Conservation (phyloP, 2,329 filamentous ascomycete species). For the Cladophialophora bantiana region DNA sequence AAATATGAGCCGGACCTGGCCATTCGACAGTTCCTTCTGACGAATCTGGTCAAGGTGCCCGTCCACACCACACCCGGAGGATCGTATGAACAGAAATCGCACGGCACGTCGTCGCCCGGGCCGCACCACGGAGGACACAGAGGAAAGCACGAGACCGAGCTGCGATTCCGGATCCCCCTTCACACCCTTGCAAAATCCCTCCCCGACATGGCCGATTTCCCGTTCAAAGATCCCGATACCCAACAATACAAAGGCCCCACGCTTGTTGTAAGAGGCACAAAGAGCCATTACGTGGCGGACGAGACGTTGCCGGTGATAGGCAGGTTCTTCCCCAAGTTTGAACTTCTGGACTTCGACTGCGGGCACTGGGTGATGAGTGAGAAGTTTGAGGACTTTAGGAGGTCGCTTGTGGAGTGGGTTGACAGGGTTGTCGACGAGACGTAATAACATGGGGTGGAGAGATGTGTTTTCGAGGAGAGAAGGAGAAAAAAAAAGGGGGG, state of each 20-base stretch:
- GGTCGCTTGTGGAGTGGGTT: constrained; percentile 44
- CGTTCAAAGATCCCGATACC: constrained; percentile 75
- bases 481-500: neutral
- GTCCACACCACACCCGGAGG: neutral
- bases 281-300: constrained; percentile 50
- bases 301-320: constrained; percentile 51
- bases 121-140: constrained; percentile 45
- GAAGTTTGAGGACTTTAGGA: constrained; percentile 52
- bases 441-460: neutral
- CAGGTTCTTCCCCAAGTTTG: constrained; percentile 51
- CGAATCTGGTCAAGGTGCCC: constrained; percentile 66
- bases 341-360: constrained; percentile 51
- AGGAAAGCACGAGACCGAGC: constrained; percentile 44
- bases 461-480: neutral
- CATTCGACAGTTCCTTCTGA: constrained; percentile 89
- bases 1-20: constrained; percentile 62
- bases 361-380: constrained; percentile 56
- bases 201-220: constrained; percentile 84
- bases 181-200: constrained; percentile 71
- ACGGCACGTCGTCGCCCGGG: constrained; percentile 43
- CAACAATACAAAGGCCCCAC: constrained; percentile 76
- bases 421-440: constrained; percentile 36
- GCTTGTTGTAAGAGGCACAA: constrained; percentile 69
- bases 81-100: constrained; percentile 53
- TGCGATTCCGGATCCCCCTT: constrained; percentile 82